Percentiles rank a stretch among this genome's conserved stretches.
phyloP scores from a whole-genome alignment of 179 eudicot species.

The Drosera spatulata region DNA sequence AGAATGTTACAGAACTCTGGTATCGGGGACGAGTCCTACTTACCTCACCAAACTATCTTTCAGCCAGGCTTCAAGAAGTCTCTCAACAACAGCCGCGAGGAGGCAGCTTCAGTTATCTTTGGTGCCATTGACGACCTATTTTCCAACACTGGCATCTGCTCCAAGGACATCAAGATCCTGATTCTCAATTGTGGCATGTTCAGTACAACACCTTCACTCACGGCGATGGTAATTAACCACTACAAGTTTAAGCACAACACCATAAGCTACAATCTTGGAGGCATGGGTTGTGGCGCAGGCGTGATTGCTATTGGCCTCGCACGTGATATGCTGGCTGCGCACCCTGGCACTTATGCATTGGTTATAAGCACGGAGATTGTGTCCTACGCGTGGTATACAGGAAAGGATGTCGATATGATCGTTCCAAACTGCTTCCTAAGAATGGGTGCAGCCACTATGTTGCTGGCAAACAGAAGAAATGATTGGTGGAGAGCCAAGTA shows the following conservation, averaged over 20 bases:
- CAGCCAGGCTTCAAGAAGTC: conserved; percentile 22
- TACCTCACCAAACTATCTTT: conserved; percentile 42
- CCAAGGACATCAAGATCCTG: conserved; percentile 41
- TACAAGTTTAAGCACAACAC: conserved; percentile 51
- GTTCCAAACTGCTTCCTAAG: conserved; percentile 60
- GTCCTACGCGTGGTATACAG: conserved; percentile 47
- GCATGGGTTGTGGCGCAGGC: conserved; percentile 81
- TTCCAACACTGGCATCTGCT: conserved; percentile 26
- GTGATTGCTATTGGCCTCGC: conserved; percentile 56
- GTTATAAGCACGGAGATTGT: conserved; percentile 56
- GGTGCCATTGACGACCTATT: conserved; percentile 55
- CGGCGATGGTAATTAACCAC: conserved; percentile 68
- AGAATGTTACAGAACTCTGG: conserved; percentile 42
- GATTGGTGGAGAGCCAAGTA: conserved; percentile 59
- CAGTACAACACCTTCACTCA: conserved; percentile 62
- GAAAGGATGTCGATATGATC: conserved; percentile 50
- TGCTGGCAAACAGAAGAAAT: conserved; percentile 44
- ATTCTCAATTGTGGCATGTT: conserved; percentile 56
- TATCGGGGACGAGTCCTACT: conserved; percentile 62
- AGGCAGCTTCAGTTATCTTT: conserved; percentile 51
- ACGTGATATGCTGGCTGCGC: conserved; percentile 35
- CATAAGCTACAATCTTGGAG: conserved; percentile 58
- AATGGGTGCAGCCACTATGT: conserved; percentile 58
- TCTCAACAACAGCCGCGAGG: conserved; percentile 49
- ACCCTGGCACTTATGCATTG: conserved; percentile 44